Evolutionary conservation across 2,329 filamentous ascomycete genomes (phyloP).

Genomic region (Ceratocystis variospora): DNA sequence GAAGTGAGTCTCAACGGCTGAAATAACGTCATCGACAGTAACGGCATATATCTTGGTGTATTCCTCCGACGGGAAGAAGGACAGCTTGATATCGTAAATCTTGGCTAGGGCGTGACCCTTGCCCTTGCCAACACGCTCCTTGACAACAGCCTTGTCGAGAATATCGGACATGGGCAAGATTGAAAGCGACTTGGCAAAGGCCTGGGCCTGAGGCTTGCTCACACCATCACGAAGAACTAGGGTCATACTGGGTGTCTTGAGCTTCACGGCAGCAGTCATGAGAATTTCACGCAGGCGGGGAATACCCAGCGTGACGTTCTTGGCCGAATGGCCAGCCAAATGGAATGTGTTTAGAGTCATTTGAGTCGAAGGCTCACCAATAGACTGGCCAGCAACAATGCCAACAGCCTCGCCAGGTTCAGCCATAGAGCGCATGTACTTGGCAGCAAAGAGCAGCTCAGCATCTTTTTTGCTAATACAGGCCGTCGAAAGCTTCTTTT

Average conservation of each 20-base stretch:
- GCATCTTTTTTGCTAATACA: slow-evolving; percentile 55
- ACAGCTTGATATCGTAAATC: slow-evolving; percentile 66
- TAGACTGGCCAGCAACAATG: slow-evolving; percentile 89
- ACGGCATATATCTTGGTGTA: slow-evolving; percentile 82
- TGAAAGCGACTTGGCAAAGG: slow-evolving; percentile 85
- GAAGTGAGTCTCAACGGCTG: slow-evolving; percentile 68
- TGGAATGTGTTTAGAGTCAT: slow-evolving; percentile 99
- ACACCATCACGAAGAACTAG: slow-evolving; percentile 63
- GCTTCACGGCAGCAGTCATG: slow-evolving; percentile 85
- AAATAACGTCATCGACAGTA: slow-evolving; percentile 58
- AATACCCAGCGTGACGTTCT: slow-evolving; percentile 98
- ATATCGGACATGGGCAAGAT: slow-evolving; percentile 72
- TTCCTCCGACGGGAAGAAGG: slow-evolving; percentile 72
- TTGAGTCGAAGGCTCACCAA: slow-evolving; percentile 94
- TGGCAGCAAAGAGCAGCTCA: slow-evolving; percentile 72
- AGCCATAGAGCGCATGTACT: slow-evolving; percentile 82
- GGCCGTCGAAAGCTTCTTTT: slow-evolving; percentile 25
- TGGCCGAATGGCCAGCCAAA: slow-evolving; percentile 93
- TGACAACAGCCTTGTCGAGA: slow-evolving; percentile 65
- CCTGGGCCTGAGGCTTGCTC: slow-evolving; percentile 51
- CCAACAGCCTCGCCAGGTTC: slow-evolving; percentile 94
- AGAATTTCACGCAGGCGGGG: slow-evolving; percentile 92
- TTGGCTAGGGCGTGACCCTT: slow-evolving; percentile 58
- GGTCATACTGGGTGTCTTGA: slow-evolving; percentile 85
- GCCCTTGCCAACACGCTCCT: slow-evolving; percentile 64